Evolutionary conservation across 106 monocot genomes (phyloP), one percentile per base, ranked within the genome.

Genomic region (Dendrobium catenatum): DNA sequence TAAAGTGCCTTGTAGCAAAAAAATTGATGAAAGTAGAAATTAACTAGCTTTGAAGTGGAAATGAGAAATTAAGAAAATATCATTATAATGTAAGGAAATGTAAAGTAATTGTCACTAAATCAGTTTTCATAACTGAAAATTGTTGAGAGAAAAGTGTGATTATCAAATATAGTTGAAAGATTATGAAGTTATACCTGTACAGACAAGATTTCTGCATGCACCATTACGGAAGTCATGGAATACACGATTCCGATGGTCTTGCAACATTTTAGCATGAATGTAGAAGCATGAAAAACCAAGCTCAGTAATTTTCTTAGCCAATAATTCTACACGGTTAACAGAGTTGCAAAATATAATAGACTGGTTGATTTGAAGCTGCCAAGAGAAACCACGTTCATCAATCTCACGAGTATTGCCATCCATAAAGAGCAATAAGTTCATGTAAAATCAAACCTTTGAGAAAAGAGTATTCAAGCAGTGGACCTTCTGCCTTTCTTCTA

Each of bases 161-260:
- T 51, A 51, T 51, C 51, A 51, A 51, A 51, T 51, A 51, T 13
- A 51, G 1, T 51, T 51, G 51, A 51, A 51, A 51, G 13, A 51
- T 51, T 51, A 51, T 51, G 51, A 51, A 51, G 20, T n/a, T 61
- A 40, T 86, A 98, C 97, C 97, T 82, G 97, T 94, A 78, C 97
- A 98, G 64, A 98, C 97, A 86, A 98, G 91, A 86, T 98, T 98
- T 46, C 97, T 89, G 76, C 97, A 98, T 79, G 94, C 94, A 84
- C 97, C 97, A 80, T 98, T 98, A 2, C 97, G 92, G 81, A 98
- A 98, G 82, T 97, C 94, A 91, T 97, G 97, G 81, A 97, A 97
- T 9, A 97, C 97, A n/a, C 97, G 72, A 77, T 97, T 97, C 6
- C 97, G 86, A 78, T 97, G 97, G 51, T 97, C 97, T 97, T 97